Percentiles rank a stretch among this genome's conserved stretches.
These are phyloP conservation scores for Westerdykella ornata DNA, from an alignment of 2,329 filamentous ascomycete genomes.

Conservation along the genomic window DNA sequence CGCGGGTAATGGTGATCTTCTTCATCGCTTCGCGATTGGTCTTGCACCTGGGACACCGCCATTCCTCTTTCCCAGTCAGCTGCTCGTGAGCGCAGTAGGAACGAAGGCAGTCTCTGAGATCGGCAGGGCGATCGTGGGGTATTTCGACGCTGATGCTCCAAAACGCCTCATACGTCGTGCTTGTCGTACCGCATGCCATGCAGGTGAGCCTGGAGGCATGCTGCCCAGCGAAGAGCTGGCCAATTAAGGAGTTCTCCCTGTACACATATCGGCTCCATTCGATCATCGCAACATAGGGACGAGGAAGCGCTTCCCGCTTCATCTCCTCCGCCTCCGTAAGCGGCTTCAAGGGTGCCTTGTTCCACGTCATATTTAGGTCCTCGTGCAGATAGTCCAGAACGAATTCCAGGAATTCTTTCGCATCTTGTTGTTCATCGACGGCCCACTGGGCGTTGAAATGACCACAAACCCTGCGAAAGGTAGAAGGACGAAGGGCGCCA, in stretches of 20 bases:
- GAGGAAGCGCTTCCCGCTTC: slow-evolving; percentile 53
- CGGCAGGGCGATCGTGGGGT: slow-evolving; percentile 52
- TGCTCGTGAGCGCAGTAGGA: slow-evolving; percentile 63
- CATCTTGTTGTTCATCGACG: slow-evolving; percentile 75
- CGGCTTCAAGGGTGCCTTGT: slow-evolving; percentile 51
- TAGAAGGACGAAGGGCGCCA: slow-evolving; percentile 41
- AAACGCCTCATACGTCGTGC: slow-evolving; percentile 63
- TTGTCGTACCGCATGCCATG: slow-evolving; percentile 55
- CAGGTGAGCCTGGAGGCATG: slow-evolving; percentile 57
- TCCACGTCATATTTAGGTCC: slow-evolving; percentile 69
- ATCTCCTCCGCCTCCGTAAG: slow-evolving; percentile 56
- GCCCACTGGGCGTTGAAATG: slow-evolving; percentile 62
- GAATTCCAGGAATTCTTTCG: slow-evolving; percentile 83
- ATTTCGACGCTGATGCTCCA: slow-evolving; percentile 67
- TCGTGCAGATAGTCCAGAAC: slow-evolving; percentile 74
- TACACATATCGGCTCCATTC: slow-evolving; percentile 69
- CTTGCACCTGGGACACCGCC: slow-evolving; percentile 70
- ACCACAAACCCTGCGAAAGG: slow-evolving; percentile 55
- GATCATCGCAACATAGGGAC: slow-evolving; percentile 59
- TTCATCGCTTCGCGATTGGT: slow-evolving; percentile 60
- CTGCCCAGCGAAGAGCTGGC: slow-evolving; percentile 70
- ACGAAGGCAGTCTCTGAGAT: slow-evolving; percentile 63
- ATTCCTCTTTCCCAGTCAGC: slow-evolving; percentile 60
- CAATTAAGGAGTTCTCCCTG: slow-evolving; percentile 67
- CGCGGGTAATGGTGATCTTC: slow-evolving; percentile 65